Base-by-base conservation (phyloP, 2,329 filamentous ascomycete species). In the Epichloe gansuensis region DNA sequence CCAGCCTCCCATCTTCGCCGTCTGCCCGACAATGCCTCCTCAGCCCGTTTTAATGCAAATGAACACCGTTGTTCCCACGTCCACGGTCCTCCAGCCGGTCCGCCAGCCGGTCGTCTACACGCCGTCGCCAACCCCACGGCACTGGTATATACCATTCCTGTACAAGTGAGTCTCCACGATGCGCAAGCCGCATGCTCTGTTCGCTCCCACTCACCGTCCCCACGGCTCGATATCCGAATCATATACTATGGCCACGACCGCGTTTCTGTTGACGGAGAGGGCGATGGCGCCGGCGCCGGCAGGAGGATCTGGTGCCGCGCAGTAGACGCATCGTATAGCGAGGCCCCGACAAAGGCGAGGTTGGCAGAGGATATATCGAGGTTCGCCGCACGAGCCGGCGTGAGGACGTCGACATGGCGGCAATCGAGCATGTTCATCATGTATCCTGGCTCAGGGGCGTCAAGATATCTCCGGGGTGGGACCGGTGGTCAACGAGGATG, bases 1-100 rank as follows among this genome's bases (percentile, higher is more conserved):
- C 43, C 62, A 60, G 23, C 56, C 60, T 12, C 61, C 62, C 23
- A 50, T 64, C 41, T 61, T 67, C n/a, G 44, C 35, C 37, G 42
- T 28, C 34, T 55, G 28, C 15, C 52, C 31, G n/a, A 45, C 9
- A 8, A 25, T 8, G 15, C 23, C 31, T 7, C 9, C 17, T 17
- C n/a, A 7, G 6, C 17, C 48, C 15, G 17, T 7, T 15, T 15
- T 31, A 3, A n/a, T 46, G 17, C 21, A 23, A 17, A 31, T 31
- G 34, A 25, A 9, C 12, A 13, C 35, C 11, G 28, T 28, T 6
- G 6, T 49, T 6, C n/a, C n/a, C 1, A 13, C 46, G 21, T 39
- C 31, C 46, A 41, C 35, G 9, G n/a, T 43, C 25, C 2, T 35
- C 6, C 15, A 8, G 11, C 47, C 47, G n/a, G 25, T 42, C 25